Base-by-base conservation (phyloP, 345 rosid species). In the Theobroma cacao region DNA sequence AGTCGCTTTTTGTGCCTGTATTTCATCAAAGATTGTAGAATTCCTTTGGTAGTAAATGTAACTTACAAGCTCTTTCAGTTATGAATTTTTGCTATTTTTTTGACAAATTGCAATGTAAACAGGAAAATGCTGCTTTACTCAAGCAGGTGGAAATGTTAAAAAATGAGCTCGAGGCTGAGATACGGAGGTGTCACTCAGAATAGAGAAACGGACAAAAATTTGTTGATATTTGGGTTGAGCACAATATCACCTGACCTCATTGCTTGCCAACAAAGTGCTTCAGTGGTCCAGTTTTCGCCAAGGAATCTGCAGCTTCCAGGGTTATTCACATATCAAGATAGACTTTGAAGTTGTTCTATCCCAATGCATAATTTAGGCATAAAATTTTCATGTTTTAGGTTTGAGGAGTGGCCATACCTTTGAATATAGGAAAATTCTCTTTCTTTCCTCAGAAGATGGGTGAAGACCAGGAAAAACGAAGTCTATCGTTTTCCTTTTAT, bases 61-160 rank as follows among this genome's bases (percentile, higher is more conserved):
- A 33, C 24, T 13, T 56, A 43, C 45, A 33, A 33, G 48, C 9
- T n/a, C 52, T 50, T 47, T 80, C 45, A 31, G 52, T 75, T 76
- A 60, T 80, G 53, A 53, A 11, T 56, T 67, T 81, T 53, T 84
- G 56, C 68, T 72, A 56, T n/a, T 75, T 70, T 73, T 56, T 74
- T 78, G 3, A 48, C 28, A 38, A 48, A 13, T 61, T 60, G 22
- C 48, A 22, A 58, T 28, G 20, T 73, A 77, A 3, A 36, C 88
- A 93, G 95, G 94, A 85, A 85, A 93, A 90, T 72, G 74, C 41
- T 34, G 92, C 81, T 11, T 82, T 93, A 81, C 83, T 87, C 28
- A 69, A 59, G 61, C 84, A 82, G 65, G 72, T 93, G 81, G 88
- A 90, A 78, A 38, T 70, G 31, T 79, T 90, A 72, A 90, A 87